Percentiles rank a stretch among this genome's conserved stretches.
phyloP scores from a whole-genome alignment of 495 filamentous ascomycete genomes.

The Podospora sp. region DNA sequence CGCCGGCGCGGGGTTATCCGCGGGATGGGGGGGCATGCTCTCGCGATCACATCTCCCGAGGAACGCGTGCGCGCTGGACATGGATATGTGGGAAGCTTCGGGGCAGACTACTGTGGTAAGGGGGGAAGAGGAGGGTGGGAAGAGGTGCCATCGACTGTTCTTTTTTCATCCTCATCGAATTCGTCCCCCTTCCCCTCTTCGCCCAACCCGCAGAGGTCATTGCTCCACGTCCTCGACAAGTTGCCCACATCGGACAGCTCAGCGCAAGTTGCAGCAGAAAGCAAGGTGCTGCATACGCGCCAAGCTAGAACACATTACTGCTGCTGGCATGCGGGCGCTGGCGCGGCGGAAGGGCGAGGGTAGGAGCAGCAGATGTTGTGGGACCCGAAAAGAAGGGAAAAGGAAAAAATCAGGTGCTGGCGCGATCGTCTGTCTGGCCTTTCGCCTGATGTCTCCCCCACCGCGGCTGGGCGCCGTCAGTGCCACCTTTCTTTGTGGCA shows the following conservation, averaged over 20 bases:
- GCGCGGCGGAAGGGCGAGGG: neutral
- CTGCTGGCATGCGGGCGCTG: conserved; percentile 17
- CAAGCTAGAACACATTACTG: conserved; percentile 12
- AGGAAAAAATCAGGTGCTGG: too few species aligned
- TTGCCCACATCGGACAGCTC: conserved; percentile 1
- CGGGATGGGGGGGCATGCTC: conserved; percentile 21
- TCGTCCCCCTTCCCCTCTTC: neutral
- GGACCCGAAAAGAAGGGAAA: neutral
- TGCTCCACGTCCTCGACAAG: conserved; percentile 11
- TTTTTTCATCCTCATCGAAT: conserved; percentile 8
- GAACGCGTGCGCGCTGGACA: neutral
- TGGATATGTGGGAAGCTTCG: neutral
- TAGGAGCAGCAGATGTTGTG: conserved; percentile 2
- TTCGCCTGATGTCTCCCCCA: neutral
- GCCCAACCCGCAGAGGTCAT: conserved; percentile 1
- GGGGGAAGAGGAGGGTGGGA: conserved; percentile 9
- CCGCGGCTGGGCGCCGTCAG: neutral
- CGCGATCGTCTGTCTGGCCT: neutral
- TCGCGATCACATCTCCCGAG: neutral
- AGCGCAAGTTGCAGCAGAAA: conserved; percentile 11
- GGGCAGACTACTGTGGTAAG: neutral
- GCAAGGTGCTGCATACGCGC: conserved; percentile 3
- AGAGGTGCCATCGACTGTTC: conserved; percentile 30
- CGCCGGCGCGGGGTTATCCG: conserved; percentile 29
- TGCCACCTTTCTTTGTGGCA: neutral